Conservation (phyloP, 306 rosid genomes). For the Alnus rubra region DNA sequence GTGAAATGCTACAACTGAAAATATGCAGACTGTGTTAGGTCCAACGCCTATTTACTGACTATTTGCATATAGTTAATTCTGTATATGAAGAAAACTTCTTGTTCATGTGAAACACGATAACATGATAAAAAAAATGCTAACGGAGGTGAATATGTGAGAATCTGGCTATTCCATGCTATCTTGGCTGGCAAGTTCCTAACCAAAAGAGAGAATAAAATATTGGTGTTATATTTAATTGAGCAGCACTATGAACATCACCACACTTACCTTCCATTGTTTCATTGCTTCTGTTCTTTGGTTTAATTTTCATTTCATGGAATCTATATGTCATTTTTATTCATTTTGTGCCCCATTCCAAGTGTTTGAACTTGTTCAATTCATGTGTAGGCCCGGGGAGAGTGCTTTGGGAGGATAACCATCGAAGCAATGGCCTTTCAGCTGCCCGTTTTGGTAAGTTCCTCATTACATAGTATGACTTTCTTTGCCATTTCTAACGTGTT, state of each 20-base stretch:
- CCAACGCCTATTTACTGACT: not conserved
- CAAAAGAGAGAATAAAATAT: not conserved
- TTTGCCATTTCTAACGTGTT: slow-evolving; percentile 13
- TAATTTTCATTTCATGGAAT: not conserved
- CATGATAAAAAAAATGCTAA: not conserved
- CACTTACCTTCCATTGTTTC: not conserved
- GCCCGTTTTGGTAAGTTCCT: slow-evolving; percentile 71
- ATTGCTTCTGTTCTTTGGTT: not conserved
- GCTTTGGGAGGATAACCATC: slow-evolving; percentile 84
- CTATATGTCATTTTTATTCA: not conserved
- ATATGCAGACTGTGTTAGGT: not conserved
- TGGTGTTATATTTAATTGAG: not conserved
- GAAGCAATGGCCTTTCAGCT: slow-evolving; percentile 90
- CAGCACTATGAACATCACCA: not conserved
- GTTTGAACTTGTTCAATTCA: slow-evolving; percentile 3
- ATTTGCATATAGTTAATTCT: not conserved
- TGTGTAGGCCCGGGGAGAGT: slow-evolving; percentile 73
- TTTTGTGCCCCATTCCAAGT: not conserved
- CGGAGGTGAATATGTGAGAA: not conserved
- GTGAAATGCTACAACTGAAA: not conserved
- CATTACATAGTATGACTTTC: slow-evolving; percentile 1
- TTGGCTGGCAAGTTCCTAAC: not conserved
- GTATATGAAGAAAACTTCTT: not conserved
- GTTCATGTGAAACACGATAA: not conserved
- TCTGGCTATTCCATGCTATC: not conserved